Conservation (phyloP, 139 green algal species). For the Spirogloea muscicola region DNA sequence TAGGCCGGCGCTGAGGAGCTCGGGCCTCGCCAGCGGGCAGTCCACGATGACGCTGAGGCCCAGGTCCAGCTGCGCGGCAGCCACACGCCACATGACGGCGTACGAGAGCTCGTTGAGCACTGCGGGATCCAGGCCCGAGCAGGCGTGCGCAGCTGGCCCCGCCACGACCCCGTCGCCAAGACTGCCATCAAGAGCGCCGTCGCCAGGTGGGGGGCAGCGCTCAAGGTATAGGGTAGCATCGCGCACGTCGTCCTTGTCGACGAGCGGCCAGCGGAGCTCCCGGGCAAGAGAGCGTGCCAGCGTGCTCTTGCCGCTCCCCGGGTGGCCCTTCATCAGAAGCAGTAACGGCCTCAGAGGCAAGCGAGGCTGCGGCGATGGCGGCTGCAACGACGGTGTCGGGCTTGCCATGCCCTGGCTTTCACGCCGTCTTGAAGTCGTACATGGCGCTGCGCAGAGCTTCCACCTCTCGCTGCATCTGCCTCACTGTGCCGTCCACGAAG, state of each 20-base stretch:
- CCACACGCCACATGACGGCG: slow-evolving; percentile 63
- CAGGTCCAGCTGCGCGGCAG: slow-evolving; percentile 53
- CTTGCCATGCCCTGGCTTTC: too few species aligned
- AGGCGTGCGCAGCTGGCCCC: too few species aligned
- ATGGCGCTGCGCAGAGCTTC: too few species aligned
- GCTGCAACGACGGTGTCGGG: too few species aligned
- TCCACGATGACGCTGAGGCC: slow-evolving; percentile 62
- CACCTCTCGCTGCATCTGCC: too few species aligned
- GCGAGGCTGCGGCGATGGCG: too few species aligned
- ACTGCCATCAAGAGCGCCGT: too few species aligned
- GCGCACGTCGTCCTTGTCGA: slow-evolving; percentile 76
- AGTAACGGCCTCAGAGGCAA: slow-evolving; percentile 44
- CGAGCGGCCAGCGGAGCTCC: slow-evolving; percentile 55
- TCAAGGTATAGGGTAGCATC: slow-evolving; percentile 49
- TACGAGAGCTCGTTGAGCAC: slow-evolving; percentile 72
- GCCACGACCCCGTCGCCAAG: too few species aligned
- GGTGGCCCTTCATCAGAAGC: slow-evolving; percentile 59
- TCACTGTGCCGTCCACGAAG: too few species aligned
- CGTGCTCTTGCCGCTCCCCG: slow-evolving; percentile 58
- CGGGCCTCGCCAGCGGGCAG: slow-evolving; percentile 60
- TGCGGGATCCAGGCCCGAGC: too few species aligned
- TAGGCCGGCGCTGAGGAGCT: slow-evolving; percentile 59
- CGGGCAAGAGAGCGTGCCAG: slow-evolving; percentile 50
- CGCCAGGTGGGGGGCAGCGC: too few species aligned
- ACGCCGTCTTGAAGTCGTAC: too few species aligned